Evolutionary conservation across 2,329 filamentous ascomycete genomes (phyloP), one percentile per base, ranked within the genome.

Genomic region (Aspergillus brunneoviolaceus): DNA sequence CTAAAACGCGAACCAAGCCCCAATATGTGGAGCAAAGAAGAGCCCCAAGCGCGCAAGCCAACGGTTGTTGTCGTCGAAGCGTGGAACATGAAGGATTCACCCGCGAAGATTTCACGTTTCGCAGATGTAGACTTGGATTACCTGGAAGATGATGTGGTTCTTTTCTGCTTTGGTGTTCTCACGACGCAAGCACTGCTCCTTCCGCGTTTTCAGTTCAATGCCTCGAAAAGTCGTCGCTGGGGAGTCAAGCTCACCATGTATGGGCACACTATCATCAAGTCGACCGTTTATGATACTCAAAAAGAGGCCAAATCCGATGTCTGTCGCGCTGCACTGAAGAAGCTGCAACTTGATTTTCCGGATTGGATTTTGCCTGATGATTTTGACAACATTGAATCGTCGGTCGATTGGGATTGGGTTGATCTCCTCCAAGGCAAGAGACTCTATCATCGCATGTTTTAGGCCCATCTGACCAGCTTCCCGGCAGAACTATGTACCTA

Each of bases 91-190:
- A 7, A 16, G 39, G 16, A 45, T 45, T 9, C 14, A 16, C 16
- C 39, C 6, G 39, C 14, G 16, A 16, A 6, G 14, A 9, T 45
- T 6, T 19, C 14, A 16, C 6, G 16, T n/a, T 16, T 45, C 5
- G 16, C 39, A 19, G 39, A 45, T n/a, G 39, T 19, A 16, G 6
- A 45, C 5, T 45, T 45, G 16, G 39, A 45, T 19, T 9, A 19
- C 16, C 39, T 45, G 14, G 39, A 45, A 16, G 52, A 56, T n/a
- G 55, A 62, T 4, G 60, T 69, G 21, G 63, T 69, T 1, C 49
- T 76, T 5, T 77, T 74, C 19, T 70, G 65, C 55, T 76, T 76
- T 56, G 72, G 71, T 11, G 66, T 74, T 1, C 49, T 77, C 5
- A 58, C 63, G 1, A 59, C 69, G 6, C 66, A 72, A 51, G 65